These are phyloP conservation scores for Paraurostyla sp. DNA, from an alignment of 73 alveolate genomes.

Conservation along the genomic window DNA sequence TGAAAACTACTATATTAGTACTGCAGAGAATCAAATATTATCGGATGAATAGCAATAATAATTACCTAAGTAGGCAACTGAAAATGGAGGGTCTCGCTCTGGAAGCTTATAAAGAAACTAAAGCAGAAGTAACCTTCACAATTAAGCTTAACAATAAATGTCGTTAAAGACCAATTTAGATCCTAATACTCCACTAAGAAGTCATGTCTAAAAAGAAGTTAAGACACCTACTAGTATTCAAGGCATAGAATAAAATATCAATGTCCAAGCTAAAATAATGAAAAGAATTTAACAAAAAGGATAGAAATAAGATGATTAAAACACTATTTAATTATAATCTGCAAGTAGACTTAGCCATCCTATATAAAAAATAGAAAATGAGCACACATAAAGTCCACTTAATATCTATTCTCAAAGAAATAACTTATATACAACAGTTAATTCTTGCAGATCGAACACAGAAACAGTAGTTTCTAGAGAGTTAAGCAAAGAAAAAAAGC, in stretches of 20 bases:
- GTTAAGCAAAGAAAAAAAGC: conserved; percentile 11
- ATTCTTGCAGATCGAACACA: neutral
- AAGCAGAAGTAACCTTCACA: conserved; percentile 35
- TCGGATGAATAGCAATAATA: neutral
- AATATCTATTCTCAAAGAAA: conserved; percentile 22
- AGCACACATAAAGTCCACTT: conserved; percentile 2
- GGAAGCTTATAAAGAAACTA: conserved; percentile 14
- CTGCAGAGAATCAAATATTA: neutral
- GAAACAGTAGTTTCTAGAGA: conserved; percentile 31
- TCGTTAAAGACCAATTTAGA: neutral
- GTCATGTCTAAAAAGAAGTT: neutral
- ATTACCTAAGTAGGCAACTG: neutral
- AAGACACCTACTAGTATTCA: conserved; percentile 29
- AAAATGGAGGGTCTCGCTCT: neutral
- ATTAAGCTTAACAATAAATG: neutral
- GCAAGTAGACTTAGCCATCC: too few species aligned
- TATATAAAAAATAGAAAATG: neutral
- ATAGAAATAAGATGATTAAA: too few species aligned
- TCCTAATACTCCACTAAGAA: conserved; percentile 2
- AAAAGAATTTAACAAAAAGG: too few species aligned
- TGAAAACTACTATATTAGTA: too few species aligned
- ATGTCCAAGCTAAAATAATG: too few species aligned
- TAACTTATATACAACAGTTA: neutral
- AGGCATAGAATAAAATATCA: too few species aligned
- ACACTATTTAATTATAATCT: too few species aligned